These are phyloP conservation scores for Dipteronia dyeriana DNA, from an alignment of 345 rosid species.

Conservation along the genomic window DNA sequence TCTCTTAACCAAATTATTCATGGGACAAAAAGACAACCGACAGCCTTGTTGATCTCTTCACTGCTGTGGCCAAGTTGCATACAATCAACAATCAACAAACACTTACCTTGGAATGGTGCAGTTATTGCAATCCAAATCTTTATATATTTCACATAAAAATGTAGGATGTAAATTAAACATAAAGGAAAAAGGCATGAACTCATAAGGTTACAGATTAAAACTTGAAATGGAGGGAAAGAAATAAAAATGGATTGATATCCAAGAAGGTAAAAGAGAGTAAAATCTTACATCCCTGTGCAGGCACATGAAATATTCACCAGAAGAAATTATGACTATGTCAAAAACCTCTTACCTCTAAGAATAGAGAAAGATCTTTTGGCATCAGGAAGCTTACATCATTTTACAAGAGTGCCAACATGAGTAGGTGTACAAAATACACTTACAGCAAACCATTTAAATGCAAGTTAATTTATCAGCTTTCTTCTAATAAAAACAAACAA, in stretches of 20 bases:
- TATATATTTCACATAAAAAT: slow-evolving; percentile 56
- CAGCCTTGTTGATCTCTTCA: background rate
- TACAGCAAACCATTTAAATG: background rate
- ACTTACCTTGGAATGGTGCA: slow-evolving; percentile 83
- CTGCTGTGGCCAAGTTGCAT: too few species aligned
- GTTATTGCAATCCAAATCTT: slow-evolving; percentile 96
- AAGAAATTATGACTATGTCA: slow-evolving; percentile 19
- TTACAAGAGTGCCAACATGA: background rate
- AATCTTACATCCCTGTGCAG: slow-evolving; percentile 69
- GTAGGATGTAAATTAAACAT: background rate
- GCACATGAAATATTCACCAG: slow-evolving; percentile 91
- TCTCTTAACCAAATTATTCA: background rate
- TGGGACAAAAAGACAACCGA: slow-evolving; percentile 12
- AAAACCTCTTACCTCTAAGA: background rate
- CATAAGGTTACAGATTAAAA: background rate
- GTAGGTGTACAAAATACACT: background rate
- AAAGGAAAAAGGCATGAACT: background rate
- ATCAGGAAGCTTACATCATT: slow-evolving; percentile 4
- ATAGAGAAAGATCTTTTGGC: background rate
- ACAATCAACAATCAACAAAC: slow-evolving; percentile 19
- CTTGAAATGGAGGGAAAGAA: background rate
- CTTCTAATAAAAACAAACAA: background rate
- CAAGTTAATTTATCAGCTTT: background rate
- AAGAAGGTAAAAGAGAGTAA: too few species aligned
- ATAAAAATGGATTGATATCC: too few species aligned